Evolutionary conservation across 176 grass and related monocot genomes (phyloP).

Genomic region (Tillandsia leiboldiana): DNA sequence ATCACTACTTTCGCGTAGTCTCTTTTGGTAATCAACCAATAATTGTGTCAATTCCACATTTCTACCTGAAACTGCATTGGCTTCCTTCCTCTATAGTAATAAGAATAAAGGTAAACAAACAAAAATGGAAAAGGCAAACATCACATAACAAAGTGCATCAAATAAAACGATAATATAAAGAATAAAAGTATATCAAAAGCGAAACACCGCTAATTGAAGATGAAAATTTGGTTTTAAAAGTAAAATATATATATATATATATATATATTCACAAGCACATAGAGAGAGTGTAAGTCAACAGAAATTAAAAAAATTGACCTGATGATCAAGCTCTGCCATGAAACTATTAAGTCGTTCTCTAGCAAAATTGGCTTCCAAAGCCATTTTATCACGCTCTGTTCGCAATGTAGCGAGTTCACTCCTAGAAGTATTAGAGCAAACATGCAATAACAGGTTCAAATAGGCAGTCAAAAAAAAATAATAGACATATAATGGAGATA

Average conservation of each 20-base stretch:
- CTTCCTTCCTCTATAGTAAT: conserved; percentile 67
- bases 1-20: conserved; percentile 64
- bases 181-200: conserved; percentile 3
- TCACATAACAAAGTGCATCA: conserved; percentile 5
- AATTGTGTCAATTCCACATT: conserved; percentile 79
- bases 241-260: no score
- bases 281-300: neutral
- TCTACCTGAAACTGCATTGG: conserved; percentile 72
- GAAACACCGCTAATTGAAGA: neutral
- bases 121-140: conserved; percentile 17
- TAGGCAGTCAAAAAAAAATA: conserved; percentile 4
- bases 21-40: conserved; percentile 76
- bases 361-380: conserved; percentile 75
- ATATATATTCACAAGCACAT: neutral
- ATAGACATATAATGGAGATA: neutral
- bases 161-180: conserved; percentile 3
- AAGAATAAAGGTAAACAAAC: conserved; percentile 8
- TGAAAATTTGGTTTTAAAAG: no score
- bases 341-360: conserved; percentile 67
- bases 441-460: neutral
- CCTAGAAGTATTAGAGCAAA: conserved; percentile 37
- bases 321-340: conserved; percentile 68
- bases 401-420: conserved; percentile 38
- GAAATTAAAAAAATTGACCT: conserved; percentile 33
- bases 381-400: conserved; percentile 65